Base-by-base conservation (phyloP, 2,329 filamentous ascomycete species). In the Neonectria magnoliae region DNA sequence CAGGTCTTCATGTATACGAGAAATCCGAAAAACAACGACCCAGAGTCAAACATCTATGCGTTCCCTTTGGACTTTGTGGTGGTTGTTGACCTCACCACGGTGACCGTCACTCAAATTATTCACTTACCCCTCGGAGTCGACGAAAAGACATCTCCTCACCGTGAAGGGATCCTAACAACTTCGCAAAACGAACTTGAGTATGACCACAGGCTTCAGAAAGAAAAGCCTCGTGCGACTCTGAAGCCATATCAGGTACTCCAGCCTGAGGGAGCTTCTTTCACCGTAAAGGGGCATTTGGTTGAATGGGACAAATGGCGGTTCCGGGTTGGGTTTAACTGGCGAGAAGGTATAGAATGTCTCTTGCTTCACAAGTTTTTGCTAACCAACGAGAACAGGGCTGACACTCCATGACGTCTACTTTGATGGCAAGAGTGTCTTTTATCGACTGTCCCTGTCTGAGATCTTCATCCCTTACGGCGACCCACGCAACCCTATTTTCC, bases 351-450 rank as follows among this genome's bases (percentile, higher is more conserved):
- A 13, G 14, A 7, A 1, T 2, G 5, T 36, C 7, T 14, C 13
- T 36, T 36, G 33, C 2, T 36, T 36, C 13, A 1, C 5, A 16
- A 16, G 33, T 16, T 1, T 16, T 36, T 16, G 31, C 33, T 36
- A 13, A 36, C 33, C 1, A 36, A 2, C 16, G 5, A 14, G 4
- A 6, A 16, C 7, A 36, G 33, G 33, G 2, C 33, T 36, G 33
- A 89, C 89, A 1, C 83, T 93, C 0, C 89, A 93, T 70, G 88
- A 93, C 68, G 79, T 93, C 9, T 83, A 84, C 65, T 93, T 90
- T 67, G 88, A 90, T 67, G 87, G 85, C 5, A 83, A 89, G 31
- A 87, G 84, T 55, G 78, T 93, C 14, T 85, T 92, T 73, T 89
- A 92, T 75, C 84, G 90, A 0, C 76, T 92, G 22, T 86, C 85